Conservation (phyloP, 768 basidiomycete genomes). For the Tulasnella sp. region DNA sequence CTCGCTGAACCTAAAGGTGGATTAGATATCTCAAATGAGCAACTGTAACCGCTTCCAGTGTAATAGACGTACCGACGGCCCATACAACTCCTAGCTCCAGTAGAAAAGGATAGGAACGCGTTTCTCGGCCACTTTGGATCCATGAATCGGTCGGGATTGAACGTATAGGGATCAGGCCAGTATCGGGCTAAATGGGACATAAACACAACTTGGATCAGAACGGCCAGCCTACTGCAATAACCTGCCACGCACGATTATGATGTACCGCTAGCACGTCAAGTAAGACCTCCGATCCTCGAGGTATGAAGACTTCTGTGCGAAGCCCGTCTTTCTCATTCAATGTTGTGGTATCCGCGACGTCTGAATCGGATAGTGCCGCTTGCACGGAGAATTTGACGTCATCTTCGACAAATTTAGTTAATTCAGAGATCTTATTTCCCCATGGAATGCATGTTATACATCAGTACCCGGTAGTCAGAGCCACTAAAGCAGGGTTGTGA, state of each 20-base stretch:
- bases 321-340: neutral
- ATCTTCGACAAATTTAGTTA: neutral
- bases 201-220: neutral
- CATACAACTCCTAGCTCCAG: too few species aligned
- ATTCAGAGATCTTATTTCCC: neutral
- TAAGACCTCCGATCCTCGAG: neutral
- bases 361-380: neutral
- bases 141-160: too few species aligned
- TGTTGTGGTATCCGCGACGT: neutral
- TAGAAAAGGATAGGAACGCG: too few species aligned
- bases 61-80: too few species aligned
- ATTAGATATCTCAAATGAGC: too few species aligned
- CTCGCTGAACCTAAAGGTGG: too few species aligned
- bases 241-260: conserved; percentile 3
- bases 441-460: too few species aligned
- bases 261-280: neutral
- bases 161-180: too few species aligned
- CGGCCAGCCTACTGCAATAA: neutral
- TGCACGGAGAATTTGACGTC: neutral
- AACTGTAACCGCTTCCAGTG: too few species aligned
- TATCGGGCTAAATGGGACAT: neutral
- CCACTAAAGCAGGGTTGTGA: neutral
- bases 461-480: too few species aligned
- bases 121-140: too few species aligned
- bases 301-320: neutral